Percentiles rank a stretch among this genome's conserved stretches.
phyloP scores from a whole-genome alignment of 2,329 filamentous ascomycete genomes.

The Ilyonectria robusta region DNA sequence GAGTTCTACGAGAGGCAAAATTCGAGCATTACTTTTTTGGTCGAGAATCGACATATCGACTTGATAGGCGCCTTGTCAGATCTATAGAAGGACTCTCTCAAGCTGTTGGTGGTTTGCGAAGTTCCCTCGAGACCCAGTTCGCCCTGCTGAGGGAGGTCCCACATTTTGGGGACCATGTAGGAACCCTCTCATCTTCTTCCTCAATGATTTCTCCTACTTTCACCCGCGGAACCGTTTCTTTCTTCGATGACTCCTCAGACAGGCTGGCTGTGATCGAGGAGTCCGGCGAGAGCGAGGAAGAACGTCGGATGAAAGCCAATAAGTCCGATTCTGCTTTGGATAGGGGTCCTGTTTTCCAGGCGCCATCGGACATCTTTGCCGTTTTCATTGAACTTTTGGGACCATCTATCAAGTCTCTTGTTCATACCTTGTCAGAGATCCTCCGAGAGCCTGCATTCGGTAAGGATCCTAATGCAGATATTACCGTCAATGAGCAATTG shows the following conservation, averaged over 20 bases:
- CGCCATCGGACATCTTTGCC: conserved; percentile 89
- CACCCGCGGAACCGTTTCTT: conserved; percentile 48
- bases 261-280: conserved; percentile 75
- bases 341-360: conserved; percentile 60
- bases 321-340: conserved; percentile 50
- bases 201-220: conserved; percentile 44
- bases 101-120: conserved; percentile 90
- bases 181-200: conserved; percentile 35
- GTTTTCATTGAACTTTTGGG: conserved; percentile 91
- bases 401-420: conserved; percentile 96
- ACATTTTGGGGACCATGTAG: neutral
- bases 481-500: conserved; percentile 85
- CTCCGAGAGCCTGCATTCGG: conserved; percentile 90
- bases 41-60: conserved; percentile 81
- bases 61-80: conserved; percentile 85
- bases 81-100: conserved; percentile 89
- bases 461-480: conserved; percentile 74
- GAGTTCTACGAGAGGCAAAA: conserved; percentile 87
- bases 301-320: conserved; percentile 52
- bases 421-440: conserved; percentile 89
- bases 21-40: conserved; percentile 90
- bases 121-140: conserved; percentile 59
- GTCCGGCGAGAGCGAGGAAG: conserved; percentile 69
- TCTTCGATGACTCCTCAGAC: conserved; percentile 60
- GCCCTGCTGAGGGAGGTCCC: conserved; percentile 23